Evolutionary conservation across 345 rosid genomes (phyloP).

Genomic region (Moricandia arvensis): DNA sequence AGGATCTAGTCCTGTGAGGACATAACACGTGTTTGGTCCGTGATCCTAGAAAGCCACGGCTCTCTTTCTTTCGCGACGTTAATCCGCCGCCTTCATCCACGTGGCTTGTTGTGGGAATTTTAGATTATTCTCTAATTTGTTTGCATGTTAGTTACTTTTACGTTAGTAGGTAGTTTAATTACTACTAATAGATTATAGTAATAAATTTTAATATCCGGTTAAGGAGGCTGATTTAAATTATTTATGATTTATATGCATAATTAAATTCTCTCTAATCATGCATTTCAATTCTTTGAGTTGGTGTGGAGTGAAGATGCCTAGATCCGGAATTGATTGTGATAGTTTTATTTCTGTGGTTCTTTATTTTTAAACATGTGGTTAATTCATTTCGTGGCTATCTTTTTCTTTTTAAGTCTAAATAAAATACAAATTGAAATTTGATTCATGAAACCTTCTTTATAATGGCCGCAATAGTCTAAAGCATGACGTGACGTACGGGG

Average conservation of each 20-base stretch:
- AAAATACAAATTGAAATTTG: slow-evolving; percentile 31
- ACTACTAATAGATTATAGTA: not conserved
- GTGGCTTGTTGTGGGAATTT: slow-evolving; percentile 5
- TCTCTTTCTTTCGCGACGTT: slow-evolving; percentile 14
- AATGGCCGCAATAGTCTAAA: not conserved
- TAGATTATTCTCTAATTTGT: not conserved
- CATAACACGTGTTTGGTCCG: not conserved
- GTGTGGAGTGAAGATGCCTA: slow-evolving; percentile 9
- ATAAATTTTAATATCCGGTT: not conserved
- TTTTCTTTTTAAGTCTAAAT: not conserved
- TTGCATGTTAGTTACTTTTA: not conserved
- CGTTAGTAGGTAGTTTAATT: not conserved
- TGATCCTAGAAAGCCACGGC: slow-evolving; percentile 8
- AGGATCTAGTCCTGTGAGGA: not conserved
- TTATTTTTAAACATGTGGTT: slow-evolving; percentile 16
- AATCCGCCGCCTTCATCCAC: slow-evolving; percentile 24
- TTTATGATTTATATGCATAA: not conserved
- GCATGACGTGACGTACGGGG: slow-evolving; percentile 18
- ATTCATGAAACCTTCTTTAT: not conserved
- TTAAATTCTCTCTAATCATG: not conserved
- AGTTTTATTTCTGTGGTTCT: slow-evolving; percentile 14
- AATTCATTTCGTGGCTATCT: slow-evolving; percentile 3
- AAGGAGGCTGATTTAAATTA: not conserved
- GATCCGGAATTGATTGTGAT: slow-evolving; percentile 3
- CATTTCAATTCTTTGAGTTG: not conserved